These are phyloP conservation scores for Mycogone perniciosa DNA, from an alignment of 2,329 filamentous ascomycete species.

Conservation along the genomic window DNA sequence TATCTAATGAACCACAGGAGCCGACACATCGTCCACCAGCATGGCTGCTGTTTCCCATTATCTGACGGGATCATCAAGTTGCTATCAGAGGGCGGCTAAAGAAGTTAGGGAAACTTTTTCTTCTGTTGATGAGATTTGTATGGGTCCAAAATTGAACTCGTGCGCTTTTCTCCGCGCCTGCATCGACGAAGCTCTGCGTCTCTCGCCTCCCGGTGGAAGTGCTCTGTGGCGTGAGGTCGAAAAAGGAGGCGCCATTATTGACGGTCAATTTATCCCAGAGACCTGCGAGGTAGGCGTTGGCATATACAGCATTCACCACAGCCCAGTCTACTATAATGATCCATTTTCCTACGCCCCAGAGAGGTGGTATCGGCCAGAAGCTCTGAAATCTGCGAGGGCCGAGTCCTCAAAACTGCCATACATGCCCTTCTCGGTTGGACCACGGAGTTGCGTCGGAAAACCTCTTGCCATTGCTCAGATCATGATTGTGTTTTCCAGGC, in stretches of 20 bases:
- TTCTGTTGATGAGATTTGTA: conserved; percentile 28
- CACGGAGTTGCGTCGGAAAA: conserved; percentile 13
- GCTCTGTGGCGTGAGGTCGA: conserved; percentile 16
- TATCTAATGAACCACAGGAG: conserved; percentile 15
- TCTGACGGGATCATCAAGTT: conserved; percentile 26
- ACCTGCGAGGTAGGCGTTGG: conserved; percentile 15
- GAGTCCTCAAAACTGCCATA: conserved; percentile 5
- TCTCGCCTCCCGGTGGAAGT: conserved; percentile 13
- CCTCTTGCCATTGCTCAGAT: conserved; percentile 12
- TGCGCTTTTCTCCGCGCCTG: conserved; percentile 36
- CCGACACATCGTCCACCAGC: conserved; percentile 34
- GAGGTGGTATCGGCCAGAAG: conserved; percentile 10
- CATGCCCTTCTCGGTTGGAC: conserved; percentile 10
- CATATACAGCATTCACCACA: conserved; percentile 18
- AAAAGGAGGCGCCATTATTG: conserved; percentile 10
- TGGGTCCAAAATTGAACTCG: conserved; percentile 24
- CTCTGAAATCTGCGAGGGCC: background rate
- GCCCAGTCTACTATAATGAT: conserved; percentile 6
- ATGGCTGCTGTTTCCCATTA: conserved; percentile 34
- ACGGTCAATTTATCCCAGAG: conserved; percentile 13
- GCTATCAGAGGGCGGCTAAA: conserved; percentile 22
- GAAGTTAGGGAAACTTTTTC: conserved; percentile 27
- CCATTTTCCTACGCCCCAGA: conserved; percentile 9
- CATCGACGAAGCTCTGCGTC: conserved; percentile 26
- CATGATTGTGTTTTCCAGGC: conserved; percentile 9